Base-by-base conservation (phyloP, 108 stramenopile genomes). In the Cyclotella cryptica region DNA sequence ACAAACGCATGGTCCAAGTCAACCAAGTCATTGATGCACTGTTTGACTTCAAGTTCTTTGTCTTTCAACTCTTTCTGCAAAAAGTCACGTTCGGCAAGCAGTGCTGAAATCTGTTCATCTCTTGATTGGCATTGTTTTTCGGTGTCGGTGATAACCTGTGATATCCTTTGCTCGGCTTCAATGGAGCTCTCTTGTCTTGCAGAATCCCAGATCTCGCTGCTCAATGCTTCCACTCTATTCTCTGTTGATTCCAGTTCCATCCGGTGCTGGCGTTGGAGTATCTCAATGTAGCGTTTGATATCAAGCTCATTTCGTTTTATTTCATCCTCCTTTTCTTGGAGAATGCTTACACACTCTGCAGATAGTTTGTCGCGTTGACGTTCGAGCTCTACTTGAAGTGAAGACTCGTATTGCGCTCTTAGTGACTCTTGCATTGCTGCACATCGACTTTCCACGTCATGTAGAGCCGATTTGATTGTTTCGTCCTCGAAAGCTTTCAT, bases 341-440 rank as follows among this genome's bases (percentile, higher is more conserved):
- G 74, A 13, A 80, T 80, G 21, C 65, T 73, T 51, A 80, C 83
- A 59, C 75, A 88, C 55, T 84, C 77, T 6, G 78, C 74, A 14
- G 45, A 59, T 27, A 85, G 45, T 43, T 77, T 72, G 42, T 41
- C 52, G 6, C 40, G 75, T 29, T 75, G 75, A 41, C 12, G 43
- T 58, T 77, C 60, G 26, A 77, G 67, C 30, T 69, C 47, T 3
- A 45, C 13, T 29, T 54, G 30, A 13, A 58, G 27, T n/a, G 59
- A 26, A 58, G 76, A 35, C 7, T 69, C 27, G 39, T 67, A 77
- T 62, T 77, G 54, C 8, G 49, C 60, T 19, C 59, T 44, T 19
- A 77, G 55, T 24, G 13, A 3, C 5, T 63, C 47, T 69, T 69
- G 53, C 60, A 67, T 69, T 19, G 42, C 9, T 14, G 59, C 22